Conservation (phyloP, 2,329 filamentous ascomycete genomes). For the Colletotrichum neosansevieriae region DNA sequence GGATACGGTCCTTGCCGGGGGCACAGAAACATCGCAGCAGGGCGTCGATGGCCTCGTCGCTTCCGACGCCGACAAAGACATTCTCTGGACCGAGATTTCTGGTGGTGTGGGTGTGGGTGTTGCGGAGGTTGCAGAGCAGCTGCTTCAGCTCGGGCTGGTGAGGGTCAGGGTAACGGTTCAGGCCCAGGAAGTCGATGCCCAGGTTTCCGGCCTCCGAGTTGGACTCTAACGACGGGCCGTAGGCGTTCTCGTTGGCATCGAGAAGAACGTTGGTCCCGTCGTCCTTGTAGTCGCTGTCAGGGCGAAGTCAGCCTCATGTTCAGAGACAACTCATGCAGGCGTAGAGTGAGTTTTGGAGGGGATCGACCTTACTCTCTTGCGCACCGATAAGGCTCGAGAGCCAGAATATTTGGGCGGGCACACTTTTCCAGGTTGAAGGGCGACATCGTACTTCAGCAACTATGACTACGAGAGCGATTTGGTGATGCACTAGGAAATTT, state of each 20-base stretch:
- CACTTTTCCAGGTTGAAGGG: slow-evolving; percentile 81
- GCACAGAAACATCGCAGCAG: slow-evolving; percentile 93
- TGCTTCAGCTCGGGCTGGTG: slow-evolving; percentile 91
- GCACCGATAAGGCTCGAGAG: slow-evolving; percentile 83
- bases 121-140: slow-evolving; percentile 87
- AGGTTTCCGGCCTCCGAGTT: slow-evolving; percentile 63
- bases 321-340: not conserved
- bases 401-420: slow-evolving; percentile 81
- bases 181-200: slow-evolving; percentile 79
- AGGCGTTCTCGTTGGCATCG: slow-evolving; percentile 98
- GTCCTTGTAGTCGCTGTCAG: slow-evolving; percentile 93
- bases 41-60: slow-evolving; percentile 96
- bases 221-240: slow-evolving; percentile 80
- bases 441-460: slow-evolving; percentile 56
- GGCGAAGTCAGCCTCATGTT: slow-evolving; percentile 38
- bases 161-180: slow-evolving; percentile 96
- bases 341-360: slow-evolving; percentile 8
- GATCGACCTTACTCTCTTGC: slow-evolving; percentile 76
- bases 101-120: slow-evolving; percentile 83
- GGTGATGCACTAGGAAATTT: not conserved
- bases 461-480: too few species aligned
- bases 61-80: slow-evolving; percentile 94
- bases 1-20: slow-evolving; percentile 87
- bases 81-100: slow-evolving; percentile 82
- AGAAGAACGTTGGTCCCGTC: slow-evolving; percentile 95